Evolutionary conservation across 1,284 basidiomycete genomes (phyloP).

Genomic region (Cryptococcus sp.): DNA sequence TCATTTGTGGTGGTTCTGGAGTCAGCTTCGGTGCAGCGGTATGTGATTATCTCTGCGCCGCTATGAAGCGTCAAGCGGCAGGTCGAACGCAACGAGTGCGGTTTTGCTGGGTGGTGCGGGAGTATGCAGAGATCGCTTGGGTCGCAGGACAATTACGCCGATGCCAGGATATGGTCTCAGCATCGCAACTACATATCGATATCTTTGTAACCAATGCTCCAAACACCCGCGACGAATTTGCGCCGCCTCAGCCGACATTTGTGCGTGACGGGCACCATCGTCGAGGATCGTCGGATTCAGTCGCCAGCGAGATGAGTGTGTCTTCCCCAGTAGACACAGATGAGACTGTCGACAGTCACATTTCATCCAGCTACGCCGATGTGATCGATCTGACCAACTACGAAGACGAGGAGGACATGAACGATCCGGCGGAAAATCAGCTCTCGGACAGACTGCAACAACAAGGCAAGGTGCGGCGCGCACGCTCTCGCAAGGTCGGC

Average conservation of each 20-base stretch:
- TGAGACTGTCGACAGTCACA: slow-evolving; percentile 17
- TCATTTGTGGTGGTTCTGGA: slow-evolving; percentile 78
- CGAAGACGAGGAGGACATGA: slow-evolving; percentile 72
- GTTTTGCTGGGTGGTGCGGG: slow-evolving; percentile 81
- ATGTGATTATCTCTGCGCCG: slow-evolving; percentile 68
- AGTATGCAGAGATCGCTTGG: slow-evolving; percentile 85
- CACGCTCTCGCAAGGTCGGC: slow-evolving; percentile 56
- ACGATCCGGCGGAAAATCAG: slow-evolving; percentile 67
- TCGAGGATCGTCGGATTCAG: slow-evolving; percentile 18
- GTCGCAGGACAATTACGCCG: slow-evolving; percentile 68
- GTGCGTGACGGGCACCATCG: slow-evolving; percentile 28
- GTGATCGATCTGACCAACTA: slow-evolving; percentile 75
- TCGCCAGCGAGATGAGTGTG: slow-evolving; percentile 18
- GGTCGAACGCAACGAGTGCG: slow-evolving; percentile 63
- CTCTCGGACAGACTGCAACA: slow-evolving; percentile 65
- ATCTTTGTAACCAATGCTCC: slow-evolving; percentile 71
- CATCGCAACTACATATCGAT: slow-evolving; percentile 67
- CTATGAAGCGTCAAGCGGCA: slow-evolving; percentile 62
- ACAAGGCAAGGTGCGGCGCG: slow-evolving; percentile 68
- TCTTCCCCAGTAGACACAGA: slow-evolving; percentile 17
- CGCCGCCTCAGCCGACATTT: slow-evolving; percentile 57
- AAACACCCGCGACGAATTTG: slow-evolving; percentile 44
- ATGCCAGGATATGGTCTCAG: slow-evolving; percentile 66
- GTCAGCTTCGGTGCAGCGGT: slow-evolving; percentile 74
- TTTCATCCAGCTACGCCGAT: slow-evolving; percentile 52